Conservation (phyloP, 78 protist genomes). For the Dictyostelium purpureum region DNA sequence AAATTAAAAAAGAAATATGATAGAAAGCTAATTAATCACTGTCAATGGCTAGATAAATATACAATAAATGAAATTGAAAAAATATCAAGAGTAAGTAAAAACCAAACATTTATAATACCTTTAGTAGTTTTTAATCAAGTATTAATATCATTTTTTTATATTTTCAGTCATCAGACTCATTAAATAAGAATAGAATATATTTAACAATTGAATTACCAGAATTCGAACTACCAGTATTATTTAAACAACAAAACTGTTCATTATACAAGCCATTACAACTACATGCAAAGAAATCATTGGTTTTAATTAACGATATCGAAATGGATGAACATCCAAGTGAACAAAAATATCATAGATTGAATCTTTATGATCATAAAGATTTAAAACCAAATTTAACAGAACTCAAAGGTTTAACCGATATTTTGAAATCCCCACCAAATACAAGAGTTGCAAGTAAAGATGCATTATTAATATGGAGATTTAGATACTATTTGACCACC, state of each 20-base stretch:
- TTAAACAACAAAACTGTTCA: constrained; percentile 56
- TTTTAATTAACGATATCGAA: constrained; percentile 47
- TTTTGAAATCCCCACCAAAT: constrained; percentile 60
- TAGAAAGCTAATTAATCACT: constrained; percentile 53
- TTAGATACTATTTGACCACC: constrained; percentile 81
- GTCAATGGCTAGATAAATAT: constrained; percentile 66
- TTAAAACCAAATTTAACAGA: constrained; percentile 51
- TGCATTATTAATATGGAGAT: constrained; percentile 81
- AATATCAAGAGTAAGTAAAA: constrained; percentile 27
- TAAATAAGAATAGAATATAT: constrained; percentile 47
- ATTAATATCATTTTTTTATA: not conserved
- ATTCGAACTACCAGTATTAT: constrained; percentile 60
- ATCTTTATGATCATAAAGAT: constrained; percentile 57
- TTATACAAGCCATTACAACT: constrained; percentile 23
- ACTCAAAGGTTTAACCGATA: constrained; percentile 16
- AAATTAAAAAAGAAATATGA: constrained; percentile 57
- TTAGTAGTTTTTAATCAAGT: no score
- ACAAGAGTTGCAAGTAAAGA: constrained; percentile 37
- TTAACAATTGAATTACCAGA: constrained; percentile 78
- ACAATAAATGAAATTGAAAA: constrained; percentile 66
- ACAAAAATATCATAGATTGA: constrained; percentile 65
- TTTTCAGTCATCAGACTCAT: constrained; percentile 35
- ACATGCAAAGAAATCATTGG: constrained; percentile 20
- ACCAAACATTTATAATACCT: not conserved
- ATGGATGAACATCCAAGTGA: constrained; percentile 71